These are phyloP conservation scores for Calonectria honghensis DNA, from an alignment of 2,329 filamentous ascomycete species.

Conservation along the genomic window DNA sequence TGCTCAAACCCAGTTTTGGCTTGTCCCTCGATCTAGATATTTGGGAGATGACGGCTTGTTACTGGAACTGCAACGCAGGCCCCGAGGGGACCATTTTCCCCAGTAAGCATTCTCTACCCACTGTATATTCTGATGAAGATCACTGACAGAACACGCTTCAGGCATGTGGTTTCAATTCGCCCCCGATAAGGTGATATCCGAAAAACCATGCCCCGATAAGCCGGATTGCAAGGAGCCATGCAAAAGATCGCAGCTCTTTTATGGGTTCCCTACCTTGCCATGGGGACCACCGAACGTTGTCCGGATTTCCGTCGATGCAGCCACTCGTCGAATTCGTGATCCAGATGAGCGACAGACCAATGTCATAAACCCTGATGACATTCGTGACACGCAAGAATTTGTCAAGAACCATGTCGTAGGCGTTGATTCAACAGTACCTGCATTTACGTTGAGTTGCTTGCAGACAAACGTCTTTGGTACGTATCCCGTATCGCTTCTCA, in stretches of 20 bases:
- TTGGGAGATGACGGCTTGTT: constrained; percentile 38
- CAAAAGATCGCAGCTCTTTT: constrained; percentile 34
- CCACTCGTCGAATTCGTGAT: constrained; percentile 21
- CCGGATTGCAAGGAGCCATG: not conserved
- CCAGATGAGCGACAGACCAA: not conserved
- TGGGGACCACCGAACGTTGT: constrained; percentile 39
- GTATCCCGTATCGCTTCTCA: not conserved
- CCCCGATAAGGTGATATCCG: not conserved
- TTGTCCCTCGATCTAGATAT: constrained; percentile 36
- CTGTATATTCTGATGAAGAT: not conserved
- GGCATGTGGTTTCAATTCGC: constrained; percentile 37
- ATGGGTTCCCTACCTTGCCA: constrained; percentile 34
- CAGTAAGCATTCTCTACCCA: constrained; percentile 2
- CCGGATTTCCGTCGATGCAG: constrained; percentile 33
- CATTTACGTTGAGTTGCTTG: constrained; percentile 30
- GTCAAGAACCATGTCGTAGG: constrained; percentile 24
- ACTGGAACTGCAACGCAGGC: constrained; percentile 28
- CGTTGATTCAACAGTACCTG: constrained; percentile 25
- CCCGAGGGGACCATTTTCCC: constrained; percentile 38
- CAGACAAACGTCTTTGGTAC: constrained; percentile 32
- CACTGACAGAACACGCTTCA: not conserved
- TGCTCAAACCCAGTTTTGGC: constrained; percentile 33
- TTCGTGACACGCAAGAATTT: constrained; percentile 32
- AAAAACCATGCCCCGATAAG: not conserved
- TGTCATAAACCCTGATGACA: constrained; percentile 22